Evolutionary conservation across 2,329 filamentous ascomycete genomes (phyloP).

Genomic region (Gnomoniopsis sp.): DNA sequence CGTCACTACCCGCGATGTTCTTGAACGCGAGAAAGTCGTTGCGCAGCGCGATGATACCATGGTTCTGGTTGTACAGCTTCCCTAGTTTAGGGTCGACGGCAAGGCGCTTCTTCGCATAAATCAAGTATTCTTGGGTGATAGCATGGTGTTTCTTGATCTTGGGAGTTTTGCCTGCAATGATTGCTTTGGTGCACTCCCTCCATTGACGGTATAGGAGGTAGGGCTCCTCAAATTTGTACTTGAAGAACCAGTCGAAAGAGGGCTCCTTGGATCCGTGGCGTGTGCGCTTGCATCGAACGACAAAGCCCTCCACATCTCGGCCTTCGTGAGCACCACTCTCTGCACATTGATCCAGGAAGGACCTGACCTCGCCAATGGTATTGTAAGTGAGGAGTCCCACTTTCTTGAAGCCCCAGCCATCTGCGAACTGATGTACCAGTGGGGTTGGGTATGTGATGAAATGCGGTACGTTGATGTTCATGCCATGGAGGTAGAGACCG

Average conservation of each 20-base stretch:
- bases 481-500: constrained; percentile 90
- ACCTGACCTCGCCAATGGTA: constrained; percentile 68
- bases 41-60: constrained; percentile 89
- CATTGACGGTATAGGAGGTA: constrained; percentile 99
- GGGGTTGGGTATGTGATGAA: constrained; percentile 83
- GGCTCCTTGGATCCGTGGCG: constrained; percentile 45
- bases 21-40: constrained; percentile 83
- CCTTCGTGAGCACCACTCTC: constrained; percentile 88
- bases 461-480: constrained; percentile 91
- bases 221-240: constrained; percentile 99
- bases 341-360: constrained; percentile 78
- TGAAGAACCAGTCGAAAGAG: constrained; percentile 98
- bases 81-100: constrained; percentile 64
- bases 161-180: constrained; percentile 73
- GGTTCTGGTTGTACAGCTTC: constrained; percentile 76
- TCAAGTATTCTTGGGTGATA: constrained; percentile 88
- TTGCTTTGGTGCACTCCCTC: constrained; percentile 90
- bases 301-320: constrained; percentile 93
- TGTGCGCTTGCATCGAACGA: constrained; percentile 79
- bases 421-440: constrained; percentile 85
- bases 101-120: constrained; percentile 74
- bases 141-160: constrained; percentile 80
- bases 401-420: constrained; percentile 91
- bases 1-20: constrained; percentile 83
- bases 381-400: constrained; percentile 76